These are phyloP conservation scores for Coniochaeta hoffmannii DNA, from an alignment of 2,329 filamentous ascomycete genomes.

Conservation along the genomic window DNA sequence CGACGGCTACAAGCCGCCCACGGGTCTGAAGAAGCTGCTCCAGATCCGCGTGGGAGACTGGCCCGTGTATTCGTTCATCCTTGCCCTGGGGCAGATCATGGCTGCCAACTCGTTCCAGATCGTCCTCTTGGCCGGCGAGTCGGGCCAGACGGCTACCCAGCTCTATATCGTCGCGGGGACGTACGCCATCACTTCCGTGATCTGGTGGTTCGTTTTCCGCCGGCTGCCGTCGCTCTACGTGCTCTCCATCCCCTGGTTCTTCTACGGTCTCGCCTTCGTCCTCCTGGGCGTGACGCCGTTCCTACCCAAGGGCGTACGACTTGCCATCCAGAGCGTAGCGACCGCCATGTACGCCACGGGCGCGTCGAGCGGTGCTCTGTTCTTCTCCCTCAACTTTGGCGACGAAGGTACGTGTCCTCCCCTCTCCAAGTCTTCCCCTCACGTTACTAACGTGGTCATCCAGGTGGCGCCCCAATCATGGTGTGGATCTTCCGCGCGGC, in stretches of 20 bases:
- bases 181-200: slow-evolving; percentile 48
- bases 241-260: slow-evolving; percentile 53
- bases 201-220: slow-evolving; percentile 59
- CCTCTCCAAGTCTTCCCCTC: background rate
- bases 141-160: slow-evolving; percentile 49
- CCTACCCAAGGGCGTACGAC: slow-evolving; percentile 29
- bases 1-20: slow-evolving; percentile 47
- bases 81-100: slow-evolving; percentile 56
- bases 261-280: slow-evolving; percentile 57
- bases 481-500: slow-evolving; percentile 62
- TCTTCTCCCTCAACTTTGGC: slow-evolving; percentile 61
- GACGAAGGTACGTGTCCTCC: slow-evolving; percentile 34
- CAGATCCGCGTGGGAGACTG: slow-evolving; percentile 53
- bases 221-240: slow-evolving; percentile 47
- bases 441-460: background rate
- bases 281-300: slow-evolving; percentile 57
- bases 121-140: slow-evolving; percentile 56
- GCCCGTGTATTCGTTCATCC: slow-evolving; percentile 55
- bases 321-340: slow-evolving; percentile 49
- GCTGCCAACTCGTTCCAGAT: slow-evolving; percentile 62
- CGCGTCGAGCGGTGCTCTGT: slow-evolving; percentile 55
- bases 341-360: slow-evolving; percentile 55
- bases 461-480: slow-evolving; percentile 52
- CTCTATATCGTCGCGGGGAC: slow-evolving; percentile 54
- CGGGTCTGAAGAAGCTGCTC: slow-evolving; percentile 42